Conservation (phyloP, 148 eudicot genomes). For the Camellia granthamiana region DNA sequence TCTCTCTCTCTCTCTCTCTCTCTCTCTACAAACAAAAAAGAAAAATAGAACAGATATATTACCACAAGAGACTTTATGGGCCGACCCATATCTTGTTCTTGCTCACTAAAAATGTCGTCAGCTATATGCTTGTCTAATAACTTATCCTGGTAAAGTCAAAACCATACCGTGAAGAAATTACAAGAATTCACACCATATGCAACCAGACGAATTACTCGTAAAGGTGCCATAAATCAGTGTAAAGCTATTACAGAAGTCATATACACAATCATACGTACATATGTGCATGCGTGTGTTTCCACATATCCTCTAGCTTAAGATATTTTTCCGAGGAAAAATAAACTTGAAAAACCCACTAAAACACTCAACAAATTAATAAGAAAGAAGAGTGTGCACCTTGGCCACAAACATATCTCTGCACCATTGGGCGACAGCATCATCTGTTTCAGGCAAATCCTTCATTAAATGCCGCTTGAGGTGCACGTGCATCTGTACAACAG, state of each 20-base stretch:
- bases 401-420: slow-evolving; percentile 79
- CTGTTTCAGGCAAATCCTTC: slow-evolving; percentile 85
- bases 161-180: not conserved
- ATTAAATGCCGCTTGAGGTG: slow-evolving; percentile 75
- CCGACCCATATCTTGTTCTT: slow-evolving; percentile 50
- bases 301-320: not conserved
- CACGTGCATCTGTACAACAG: slow-evolving; percentile 65
- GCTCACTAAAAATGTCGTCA: slow-evolving; percentile 64
- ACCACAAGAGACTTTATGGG: slow-evolving; percentile 82
- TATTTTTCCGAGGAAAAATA: not conserved
- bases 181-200: not conserved
- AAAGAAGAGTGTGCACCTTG: slow-evolving; percentile 46
- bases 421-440: slow-evolving; percentile 93
- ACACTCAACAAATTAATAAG: not conserved
- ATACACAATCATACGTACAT: not conserved
- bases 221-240: not conserved
- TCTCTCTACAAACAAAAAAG: not conserved
- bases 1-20: not conserved
- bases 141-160: slow-evolving; percentile 52
- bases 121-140: slow-evolving; percentile 72
- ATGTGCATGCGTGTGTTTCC: not conserved
- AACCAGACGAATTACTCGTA: not conserved
- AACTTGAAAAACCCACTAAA: not conserved
- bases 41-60: slow-evolving; percentile 7
- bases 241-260: not conserved